A percentile compares a stretch with the other conserved stretches of the same genome.
Conservation (phyloP, 129 eudicot genomes). For the Dittrichia graveolens region DNA sequence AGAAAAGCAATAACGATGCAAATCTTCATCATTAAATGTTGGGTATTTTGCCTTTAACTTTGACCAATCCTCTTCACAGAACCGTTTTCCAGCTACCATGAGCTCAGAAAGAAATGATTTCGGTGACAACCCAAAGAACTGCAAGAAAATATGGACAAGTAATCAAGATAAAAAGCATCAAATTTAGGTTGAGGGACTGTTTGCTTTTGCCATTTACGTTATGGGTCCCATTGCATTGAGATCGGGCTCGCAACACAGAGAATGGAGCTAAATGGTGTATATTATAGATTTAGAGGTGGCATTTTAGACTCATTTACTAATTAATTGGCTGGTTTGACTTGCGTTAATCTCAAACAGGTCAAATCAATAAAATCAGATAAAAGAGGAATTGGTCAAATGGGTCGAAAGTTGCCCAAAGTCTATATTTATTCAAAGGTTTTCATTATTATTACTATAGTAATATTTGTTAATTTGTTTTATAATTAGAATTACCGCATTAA, state of each 20-base stretch:
- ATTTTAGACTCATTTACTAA: background rate
- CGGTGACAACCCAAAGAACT: conserved; percentile 81
- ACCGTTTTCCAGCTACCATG: conserved; percentile 75
- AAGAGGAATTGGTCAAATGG: background rate
- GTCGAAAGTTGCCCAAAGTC: background rate
- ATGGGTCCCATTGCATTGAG: background rate
- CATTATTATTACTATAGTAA: background rate
- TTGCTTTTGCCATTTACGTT: conserved; percentile 1
- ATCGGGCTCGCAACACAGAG: background rate
- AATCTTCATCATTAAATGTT: conserved; percentile 65
- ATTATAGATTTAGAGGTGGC: background rate
- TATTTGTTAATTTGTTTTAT: background rate
- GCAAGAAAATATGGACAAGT: conserved; percentile 17
- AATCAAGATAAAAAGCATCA: conserved; percentile 9
- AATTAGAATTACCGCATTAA: background rate
- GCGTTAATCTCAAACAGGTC: background rate
- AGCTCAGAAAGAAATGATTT: conserved; percentile 59
- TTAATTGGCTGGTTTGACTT: no score
- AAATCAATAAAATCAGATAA: background rate
- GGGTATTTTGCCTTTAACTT: conserved; percentile 54
- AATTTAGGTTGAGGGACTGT: conserved; percentile 1
- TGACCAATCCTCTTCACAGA: conserved; percentile 89
- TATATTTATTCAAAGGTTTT: background rate
- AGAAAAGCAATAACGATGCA: conserved; percentile 78
- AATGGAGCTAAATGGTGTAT: background rate